These are phyloP conservation scores for Aspergillus spinulosporus DNA, from an alignment of 2,329 filamentous ascomycete genomes.

Conservation along the genomic window DNA sequence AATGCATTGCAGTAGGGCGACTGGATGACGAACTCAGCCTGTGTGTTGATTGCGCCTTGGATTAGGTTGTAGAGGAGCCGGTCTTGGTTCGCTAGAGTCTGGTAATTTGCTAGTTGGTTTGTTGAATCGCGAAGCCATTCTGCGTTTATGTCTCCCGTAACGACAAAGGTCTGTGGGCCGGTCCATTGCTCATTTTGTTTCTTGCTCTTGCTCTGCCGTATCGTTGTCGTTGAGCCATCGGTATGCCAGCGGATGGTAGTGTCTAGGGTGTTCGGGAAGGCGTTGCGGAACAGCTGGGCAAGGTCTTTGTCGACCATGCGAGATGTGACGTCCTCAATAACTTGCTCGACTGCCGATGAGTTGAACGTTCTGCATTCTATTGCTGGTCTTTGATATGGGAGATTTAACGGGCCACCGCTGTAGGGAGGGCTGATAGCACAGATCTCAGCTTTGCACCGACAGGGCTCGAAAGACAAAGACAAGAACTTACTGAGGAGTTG, in stretches of 20 bases:
- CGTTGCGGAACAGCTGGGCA: slow-evolving; percentile 89
- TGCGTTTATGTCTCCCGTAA: slow-evolving; percentile 88
- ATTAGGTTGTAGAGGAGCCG: slow-evolving; percentile 75
- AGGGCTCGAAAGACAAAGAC: neutral
- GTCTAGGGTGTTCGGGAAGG: slow-evolving; percentile 88
- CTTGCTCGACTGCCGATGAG: slow-evolving; percentile 80
- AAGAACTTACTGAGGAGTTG: slow-evolving; percentile 57
- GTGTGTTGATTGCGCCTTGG: slow-evolving; percentile 91
- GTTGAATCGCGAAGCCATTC: slow-evolving; percentile 92
- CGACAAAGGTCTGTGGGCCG: slow-evolving; percentile 87
- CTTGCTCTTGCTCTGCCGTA: slow-evolving; percentile 32
- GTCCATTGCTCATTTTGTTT: slow-evolving; percentile 68
- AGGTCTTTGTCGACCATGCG: slow-evolving; percentile 83
- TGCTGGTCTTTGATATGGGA: slow-evolving; percentile 85
- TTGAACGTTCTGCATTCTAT: slow-evolving; percentile 83
- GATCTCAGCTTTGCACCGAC: neutral
- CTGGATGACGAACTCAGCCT: slow-evolving; percentile 90
- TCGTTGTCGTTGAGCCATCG: slow-evolving; percentile 52
- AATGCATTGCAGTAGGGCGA: slow-evolving; percentile 98
- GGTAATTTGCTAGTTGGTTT: slow-evolving; percentile 90
- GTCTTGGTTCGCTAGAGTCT: slow-evolving; percentile 79
- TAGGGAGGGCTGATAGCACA: slow-evolving; percentile 64
- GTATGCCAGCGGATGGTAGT: slow-evolving; percentile 88
- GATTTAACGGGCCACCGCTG: slow-evolving; percentile 72
- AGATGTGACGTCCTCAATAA: slow-evolving; percentile 78